These are phyloP conservation scores for Chaetomium sp. DNA, from an alignment of 2,329 filamentous ascomycete species.

Conservation along the genomic window DNA sequence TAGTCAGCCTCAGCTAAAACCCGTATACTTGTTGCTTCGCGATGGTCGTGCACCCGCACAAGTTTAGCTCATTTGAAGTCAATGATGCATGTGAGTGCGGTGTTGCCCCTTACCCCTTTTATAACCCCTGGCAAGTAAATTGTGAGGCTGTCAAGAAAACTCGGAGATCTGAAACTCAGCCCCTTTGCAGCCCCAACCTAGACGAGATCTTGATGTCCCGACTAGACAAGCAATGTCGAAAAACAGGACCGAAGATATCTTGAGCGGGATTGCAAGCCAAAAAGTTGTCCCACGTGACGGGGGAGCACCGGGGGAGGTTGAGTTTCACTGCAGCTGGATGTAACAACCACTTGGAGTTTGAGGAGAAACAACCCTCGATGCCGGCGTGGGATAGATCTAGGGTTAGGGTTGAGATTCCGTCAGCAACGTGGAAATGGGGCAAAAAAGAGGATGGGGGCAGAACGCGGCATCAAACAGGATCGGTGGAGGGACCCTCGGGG, in stretches of 20 bases:
- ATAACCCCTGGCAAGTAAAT: too few species aligned
- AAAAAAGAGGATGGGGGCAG: background rate
- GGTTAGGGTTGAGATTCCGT: background rate
- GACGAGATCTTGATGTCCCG: too few species aligned
- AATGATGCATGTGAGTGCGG: background rate
- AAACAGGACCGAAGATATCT: background rate
- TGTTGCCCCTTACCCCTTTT: too few species aligned
- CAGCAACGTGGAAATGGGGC: background rate
- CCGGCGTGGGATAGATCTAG: background rate
- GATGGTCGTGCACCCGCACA: too few species aligned
- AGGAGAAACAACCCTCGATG: background rate
- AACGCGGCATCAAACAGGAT: background rate
- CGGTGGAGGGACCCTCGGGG: background rate
- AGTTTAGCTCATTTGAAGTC: background rate
- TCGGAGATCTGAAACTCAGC: too few species aligned
- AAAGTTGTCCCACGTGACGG: background rate
- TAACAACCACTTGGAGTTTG: background rate
- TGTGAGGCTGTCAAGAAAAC: too few species aligned
- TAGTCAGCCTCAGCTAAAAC: background rate
- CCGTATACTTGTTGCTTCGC: too few species aligned
- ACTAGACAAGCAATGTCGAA: background rate
- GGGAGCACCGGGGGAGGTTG: background rate
- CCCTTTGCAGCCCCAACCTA: too few species aligned
- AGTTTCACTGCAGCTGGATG: constrained; percentile 2
- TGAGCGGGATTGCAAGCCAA: background rate